Percentiles rank a stretch among this genome's conserved stretches.
These are phyloP conservation scores for Ensete glaucum DNA, from an alignment of 176 grass and related monocot species.

Conservation along the genomic window DNA sequence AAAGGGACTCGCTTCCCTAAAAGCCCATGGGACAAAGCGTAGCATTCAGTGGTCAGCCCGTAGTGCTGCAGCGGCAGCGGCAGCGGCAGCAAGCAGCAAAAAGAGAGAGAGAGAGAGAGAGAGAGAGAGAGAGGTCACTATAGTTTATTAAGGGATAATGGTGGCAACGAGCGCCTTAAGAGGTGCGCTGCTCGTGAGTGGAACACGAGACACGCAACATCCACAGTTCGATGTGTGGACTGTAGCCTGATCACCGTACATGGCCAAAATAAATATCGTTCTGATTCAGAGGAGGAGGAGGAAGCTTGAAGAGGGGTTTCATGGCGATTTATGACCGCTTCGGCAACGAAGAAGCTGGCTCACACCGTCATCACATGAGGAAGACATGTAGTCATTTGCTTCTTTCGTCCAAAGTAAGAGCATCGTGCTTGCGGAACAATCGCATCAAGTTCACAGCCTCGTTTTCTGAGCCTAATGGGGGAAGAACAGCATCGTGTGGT, in stretches of 20 bases:
- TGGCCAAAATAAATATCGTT: neutral
- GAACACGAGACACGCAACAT: conserved; percentile 24
- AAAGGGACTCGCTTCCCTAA: conserved; percentile 39
- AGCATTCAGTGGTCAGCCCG: conserved; percentile 31
- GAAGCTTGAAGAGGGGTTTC: neutral
- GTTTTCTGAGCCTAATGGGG: too few species aligned
- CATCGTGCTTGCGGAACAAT: too few species aligned
- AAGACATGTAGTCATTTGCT: too few species aligned
- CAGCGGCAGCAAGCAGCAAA: conserved; percentile 4
- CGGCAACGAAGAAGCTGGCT: neutral
- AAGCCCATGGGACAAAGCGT: conserved; percentile 45
- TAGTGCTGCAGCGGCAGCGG: neutral
- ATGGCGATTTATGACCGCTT: neutral
- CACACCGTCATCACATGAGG: neutral
- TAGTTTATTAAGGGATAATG: conserved; percentile 3
- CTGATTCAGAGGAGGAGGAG: neutral
- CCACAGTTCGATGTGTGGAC: conserved; percentile 1
- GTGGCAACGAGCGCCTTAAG: conserved; percentile 3
- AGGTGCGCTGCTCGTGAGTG: conserved; percentile 26
- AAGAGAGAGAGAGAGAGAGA: neutral
- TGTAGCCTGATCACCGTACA: conserved; percentile 7
- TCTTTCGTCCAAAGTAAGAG: too few species aligned
- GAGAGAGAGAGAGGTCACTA: neutral
- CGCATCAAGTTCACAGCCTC: too few species aligned
- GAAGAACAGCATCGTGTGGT: too few species aligned